phyloP scores from a whole-genome alignment of 176 grass and related monocot genomes.

The Triticum urartu region DNA sequence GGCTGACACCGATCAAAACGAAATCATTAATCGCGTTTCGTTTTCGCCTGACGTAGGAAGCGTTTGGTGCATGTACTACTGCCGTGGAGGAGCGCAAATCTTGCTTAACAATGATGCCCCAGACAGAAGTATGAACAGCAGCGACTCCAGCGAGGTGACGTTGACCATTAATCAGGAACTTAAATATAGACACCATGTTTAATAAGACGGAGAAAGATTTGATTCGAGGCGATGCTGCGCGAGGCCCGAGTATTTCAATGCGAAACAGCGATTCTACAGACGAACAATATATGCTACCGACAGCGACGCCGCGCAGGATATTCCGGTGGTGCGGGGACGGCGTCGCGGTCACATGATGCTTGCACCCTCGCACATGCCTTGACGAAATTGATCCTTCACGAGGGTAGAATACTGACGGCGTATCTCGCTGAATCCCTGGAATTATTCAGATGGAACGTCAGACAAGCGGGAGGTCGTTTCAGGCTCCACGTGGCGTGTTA shows the following conservation, averaged over 20 bases:
- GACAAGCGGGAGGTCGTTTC: neutral
- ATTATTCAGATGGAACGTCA: constrained; percentile 18
- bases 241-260: constrained; percentile 26
- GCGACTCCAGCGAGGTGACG: neutral
- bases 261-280: constrained; percentile 23
- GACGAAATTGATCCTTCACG: constrained; percentile 20
- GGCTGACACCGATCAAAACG: neutral
- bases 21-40: neutral
- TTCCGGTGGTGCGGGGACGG: constrained; percentile 9
- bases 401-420: constrained; percentile 16
- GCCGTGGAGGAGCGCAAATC: neutral
- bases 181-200: constrained; percentile 5
- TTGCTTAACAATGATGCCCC: neutral
- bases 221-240: neutral
- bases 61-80: neutral
- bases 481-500: neutral
- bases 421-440: constrained; percentile 31
- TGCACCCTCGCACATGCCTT: constrained; percentile 38
- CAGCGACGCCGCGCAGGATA: constrained; percentile 19
- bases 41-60: constrained; percentile 18
- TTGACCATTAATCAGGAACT: neutral
- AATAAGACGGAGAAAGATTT: constrained; percentile 14
- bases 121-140: neutral
- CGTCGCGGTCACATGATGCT: constrained; percentile 35
- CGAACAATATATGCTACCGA: neutral